These are phyloP conservation scores for Nannochloropsis salina DNA, from an alignment of 108 stramenopile genomes.

Conservation along the genomic window DNA sequence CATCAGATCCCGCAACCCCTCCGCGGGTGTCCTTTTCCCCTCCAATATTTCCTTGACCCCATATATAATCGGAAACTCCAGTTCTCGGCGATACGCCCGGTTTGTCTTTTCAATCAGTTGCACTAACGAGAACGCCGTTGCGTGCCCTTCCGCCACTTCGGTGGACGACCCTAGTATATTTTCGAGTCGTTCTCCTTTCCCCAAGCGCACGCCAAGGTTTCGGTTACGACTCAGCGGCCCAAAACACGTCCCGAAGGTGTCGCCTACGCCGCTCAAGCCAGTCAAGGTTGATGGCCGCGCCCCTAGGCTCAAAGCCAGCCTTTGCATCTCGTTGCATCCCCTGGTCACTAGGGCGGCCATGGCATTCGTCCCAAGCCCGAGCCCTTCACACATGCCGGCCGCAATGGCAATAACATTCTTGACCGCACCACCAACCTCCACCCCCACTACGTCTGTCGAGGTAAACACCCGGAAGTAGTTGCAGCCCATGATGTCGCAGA, in stretches of 20 bases:
- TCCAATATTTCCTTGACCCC: conserved; percentile 81
- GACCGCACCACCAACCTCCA: conserved; percentile 92
- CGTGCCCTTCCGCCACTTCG: conserved; percentile 91
- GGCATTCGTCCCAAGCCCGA: conserved; percentile 90
- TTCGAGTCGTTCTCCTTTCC: conserved; percentile 83
- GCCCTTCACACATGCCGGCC: conserved; percentile 92
- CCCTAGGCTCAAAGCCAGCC: conserved; percentile 72
- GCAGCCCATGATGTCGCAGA: conserved; percentile 69
- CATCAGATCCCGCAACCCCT: conserved; percentile 83
- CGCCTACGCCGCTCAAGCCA: conserved; percentile 87
- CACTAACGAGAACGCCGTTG: conserved; percentile 80
- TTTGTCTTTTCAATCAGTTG: conserved; percentile 74
- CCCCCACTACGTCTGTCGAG: conserved; percentile 77
- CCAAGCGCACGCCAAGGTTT: conserved; percentile 80
- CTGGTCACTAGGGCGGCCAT: conserved; percentile 90
- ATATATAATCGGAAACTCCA: conserved; percentile 92
- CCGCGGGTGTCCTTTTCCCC: conserved; percentile 72
- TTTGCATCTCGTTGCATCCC: conserved; percentile 89
- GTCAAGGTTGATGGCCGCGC: conserved; percentile 76
- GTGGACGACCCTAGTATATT: conserved; percentile 66
- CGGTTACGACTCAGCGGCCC: conserved; percentile 90
- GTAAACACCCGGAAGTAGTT: conserved; percentile 81
- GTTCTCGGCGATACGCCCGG: conserved; percentile 76
- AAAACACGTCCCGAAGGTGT: conserved; percentile 95
- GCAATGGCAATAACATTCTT: conserved; percentile 95